phyloP scores from a whole-genome alignment of 441 rosid species.

The Capsella rubella region DNA sequence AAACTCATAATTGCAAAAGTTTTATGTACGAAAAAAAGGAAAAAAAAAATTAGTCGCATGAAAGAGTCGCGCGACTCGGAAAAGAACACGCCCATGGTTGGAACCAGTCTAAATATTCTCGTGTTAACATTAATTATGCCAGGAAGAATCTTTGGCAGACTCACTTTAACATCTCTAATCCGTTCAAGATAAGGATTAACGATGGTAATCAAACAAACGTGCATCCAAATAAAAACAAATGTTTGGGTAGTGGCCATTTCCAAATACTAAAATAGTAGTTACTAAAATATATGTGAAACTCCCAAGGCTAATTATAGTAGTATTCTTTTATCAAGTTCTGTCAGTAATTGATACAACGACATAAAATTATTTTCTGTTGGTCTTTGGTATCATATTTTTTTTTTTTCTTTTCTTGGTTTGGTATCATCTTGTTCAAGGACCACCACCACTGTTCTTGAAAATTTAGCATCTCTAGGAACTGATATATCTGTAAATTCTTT shows the following conservation, averaged over 20 bases:
- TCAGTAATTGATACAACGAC: not conserved
- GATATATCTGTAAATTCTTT: not conserved
- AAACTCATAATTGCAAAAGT: too few species aligned
- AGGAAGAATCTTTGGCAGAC: too few species aligned
- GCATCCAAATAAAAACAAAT: not conserved
- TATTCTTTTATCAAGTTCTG: not conserved
- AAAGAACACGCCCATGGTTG: too few species aligned
- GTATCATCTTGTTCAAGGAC: constrained; percentile 30
- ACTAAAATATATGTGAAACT: constrained; percentile 10
- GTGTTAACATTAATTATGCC: too few species aligned
- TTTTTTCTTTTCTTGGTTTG: not conserved
- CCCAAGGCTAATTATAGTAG: not conserved
- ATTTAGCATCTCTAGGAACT: constrained; percentile 41
- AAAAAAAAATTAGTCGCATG: too few species aligned
- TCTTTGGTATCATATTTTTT: not conserved
- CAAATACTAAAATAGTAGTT: not conserved
- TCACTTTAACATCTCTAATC: too few species aligned
- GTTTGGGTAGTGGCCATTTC: not conserved
- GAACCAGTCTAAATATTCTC: too few species aligned
- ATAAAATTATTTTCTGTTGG: constrained; percentile 28
- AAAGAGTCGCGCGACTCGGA: too few species aligned
- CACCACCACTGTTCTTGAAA: constrained; percentile 35
- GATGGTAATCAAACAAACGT: too few species aligned
- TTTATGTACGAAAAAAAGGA: too few species aligned
- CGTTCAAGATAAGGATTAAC: too few species aligned